phyloP scores from a whole-genome alignment of 1,284 basidiomycete genomes.

The Microbotryum scabiosae region DNA sequence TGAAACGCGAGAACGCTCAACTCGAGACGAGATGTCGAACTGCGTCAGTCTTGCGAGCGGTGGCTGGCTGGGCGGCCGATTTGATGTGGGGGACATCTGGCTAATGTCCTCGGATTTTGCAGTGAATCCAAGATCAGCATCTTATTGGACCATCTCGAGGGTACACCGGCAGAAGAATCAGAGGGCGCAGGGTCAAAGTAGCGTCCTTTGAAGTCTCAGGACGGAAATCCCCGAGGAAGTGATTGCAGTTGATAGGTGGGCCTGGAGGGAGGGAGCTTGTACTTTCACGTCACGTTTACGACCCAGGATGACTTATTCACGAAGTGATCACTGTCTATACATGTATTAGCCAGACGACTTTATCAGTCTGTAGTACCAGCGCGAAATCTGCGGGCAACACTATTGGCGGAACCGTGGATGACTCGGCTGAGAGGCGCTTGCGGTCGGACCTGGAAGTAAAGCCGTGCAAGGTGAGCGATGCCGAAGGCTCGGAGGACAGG shows the following conservation, averaged over 20 bases:
- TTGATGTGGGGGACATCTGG: not conserved
- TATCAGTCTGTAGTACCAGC: not conserved
- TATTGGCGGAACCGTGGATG: not conserved
- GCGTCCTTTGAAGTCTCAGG: too few relatives aligned
- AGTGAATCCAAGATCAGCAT: slow-evolving; percentile 28
- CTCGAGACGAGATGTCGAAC: slow-evolving; percentile 32
- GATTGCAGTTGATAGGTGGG: too few relatives aligned
- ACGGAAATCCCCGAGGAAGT: too few relatives aligned
- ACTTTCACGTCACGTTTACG: too few relatives aligned
- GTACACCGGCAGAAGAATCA: not conserved
- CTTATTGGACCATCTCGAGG: slow-evolving; percentile 26
- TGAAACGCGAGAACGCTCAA: slow-evolving; percentile 33
- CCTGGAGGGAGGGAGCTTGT: too few relatives aligned
- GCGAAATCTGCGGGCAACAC: slow-evolving; percentile 23
- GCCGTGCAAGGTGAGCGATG: too few relatives aligned
- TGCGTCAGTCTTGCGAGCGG: slow-evolving; percentile 13
- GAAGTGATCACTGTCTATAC: not conserved
- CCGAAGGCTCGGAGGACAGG: too few relatives aligned
- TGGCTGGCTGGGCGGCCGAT: too few relatives aligned
- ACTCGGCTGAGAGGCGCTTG: too few relatives aligned
- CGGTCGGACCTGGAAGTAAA: too few relatives aligned
- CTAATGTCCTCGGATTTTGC: not conserved
- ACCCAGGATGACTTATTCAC: too few relatives aligned
- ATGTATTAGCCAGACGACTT: not conserved
- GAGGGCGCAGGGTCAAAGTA: too few relatives aligned